Evolutionary conservation across 495 filamentous ascomycete species (phyloP).

Genomic region (Aspergillus saccharolyticus): DNA sequence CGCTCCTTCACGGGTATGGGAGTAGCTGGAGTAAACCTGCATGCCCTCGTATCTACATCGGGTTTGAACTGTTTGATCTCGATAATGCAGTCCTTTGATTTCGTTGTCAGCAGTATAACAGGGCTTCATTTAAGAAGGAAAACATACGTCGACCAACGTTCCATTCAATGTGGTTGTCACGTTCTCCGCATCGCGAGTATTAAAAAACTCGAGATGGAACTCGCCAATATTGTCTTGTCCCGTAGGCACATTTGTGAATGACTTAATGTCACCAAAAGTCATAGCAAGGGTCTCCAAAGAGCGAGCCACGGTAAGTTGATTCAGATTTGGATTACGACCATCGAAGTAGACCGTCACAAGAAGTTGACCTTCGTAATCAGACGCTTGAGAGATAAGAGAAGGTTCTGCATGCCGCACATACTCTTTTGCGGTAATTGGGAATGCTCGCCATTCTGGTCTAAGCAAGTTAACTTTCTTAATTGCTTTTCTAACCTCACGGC

Average conservation of each 20-base stretch:
- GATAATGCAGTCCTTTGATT: slow-evolving; percentile 24
- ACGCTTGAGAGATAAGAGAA: slow-evolving; percentile 26
- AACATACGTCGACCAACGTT: slow-evolving; percentile 44
- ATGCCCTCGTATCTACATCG: slow-evolving; percentile 17
- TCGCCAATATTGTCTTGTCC: slow-evolving; percentile 29
- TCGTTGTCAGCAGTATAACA: background rate
- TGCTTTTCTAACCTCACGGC: slow-evolving; percentile 49
- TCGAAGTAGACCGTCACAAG: slow-evolving; percentile 26
- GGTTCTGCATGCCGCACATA: slow-evolving; percentile 24
- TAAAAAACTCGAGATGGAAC: slow-evolving; percentile 51
- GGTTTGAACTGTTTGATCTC: slow-evolving; percentile 25
- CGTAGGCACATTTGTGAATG: slow-evolving; percentile 36
- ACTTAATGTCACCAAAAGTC: slow-evolving; percentile 50
- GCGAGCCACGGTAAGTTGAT: slow-evolving; percentile 17
- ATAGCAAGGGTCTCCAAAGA: slow-evolving; percentile 43
- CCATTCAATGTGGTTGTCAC: slow-evolving; percentile 40
- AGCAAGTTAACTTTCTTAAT: slow-evolving; percentile 39
- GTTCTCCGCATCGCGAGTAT: slow-evolving; percentile 36
- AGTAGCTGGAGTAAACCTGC: slow-evolving; percentile 9
- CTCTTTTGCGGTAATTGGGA: slow-evolving; percentile 44
- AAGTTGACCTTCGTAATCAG: slow-evolving; percentile 34
- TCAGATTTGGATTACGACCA: slow-evolving; percentile 18
- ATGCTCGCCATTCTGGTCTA: slow-evolving; percentile 44
- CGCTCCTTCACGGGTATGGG: slow-evolving; percentile 13
- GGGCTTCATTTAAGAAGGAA: background rate